Evolutionary conservation across 306 rosid genomes (phyloP), one percentile per base, ranked within the genome.

Genomic region (Astragalus membranaceus): DNA sequence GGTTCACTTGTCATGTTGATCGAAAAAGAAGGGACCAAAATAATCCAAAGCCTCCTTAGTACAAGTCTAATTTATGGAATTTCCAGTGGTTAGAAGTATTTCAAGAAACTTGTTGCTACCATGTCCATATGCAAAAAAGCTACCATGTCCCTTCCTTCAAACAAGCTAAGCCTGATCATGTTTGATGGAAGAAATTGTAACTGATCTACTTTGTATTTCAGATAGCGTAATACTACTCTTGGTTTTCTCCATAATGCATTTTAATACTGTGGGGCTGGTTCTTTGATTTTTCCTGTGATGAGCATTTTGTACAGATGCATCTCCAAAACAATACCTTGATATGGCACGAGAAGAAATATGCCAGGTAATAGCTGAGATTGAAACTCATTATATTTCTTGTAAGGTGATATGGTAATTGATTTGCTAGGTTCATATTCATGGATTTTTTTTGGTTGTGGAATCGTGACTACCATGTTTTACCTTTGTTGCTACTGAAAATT

Each of bases 71-170:
- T 88, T 80, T 84, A 77, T 84, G 78, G 76, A 78, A 82, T 85
- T 83, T 84, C 79, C 85, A 84, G 92, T 78, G 68, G 85, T 82
- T 70, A 85, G 72, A 84, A 79, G 92, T 76, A 85, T 79, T 86
- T 88, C 78, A 82, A 82, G 86, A 88, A 85, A 81, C 79, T 84
- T 85, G 84, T 80, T 77, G 89, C 90, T 37, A n/a, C n/a, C n/a
- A n/a, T n/a, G 89, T 64, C 87, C 88, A 41, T 76, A 84, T 12
- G 80, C 82, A 43, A 86, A 84, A 57, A 80, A 87, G 79, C 78
- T 84, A 65, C 70, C 75, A 72, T 77, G 85, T 75, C 92, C 92
- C 85, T 77, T 83, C 88, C 71, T 88, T 85, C 82, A 82, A 85
- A 81, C 48, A 73, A 11, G 73, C 83, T 7, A 79, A 83, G 79